Evolutionary conservation across 148 eudicot genomes (phyloP), one percentile per base, ranked within the genome.

Genomic region (Selenicereus undatus): DNA sequence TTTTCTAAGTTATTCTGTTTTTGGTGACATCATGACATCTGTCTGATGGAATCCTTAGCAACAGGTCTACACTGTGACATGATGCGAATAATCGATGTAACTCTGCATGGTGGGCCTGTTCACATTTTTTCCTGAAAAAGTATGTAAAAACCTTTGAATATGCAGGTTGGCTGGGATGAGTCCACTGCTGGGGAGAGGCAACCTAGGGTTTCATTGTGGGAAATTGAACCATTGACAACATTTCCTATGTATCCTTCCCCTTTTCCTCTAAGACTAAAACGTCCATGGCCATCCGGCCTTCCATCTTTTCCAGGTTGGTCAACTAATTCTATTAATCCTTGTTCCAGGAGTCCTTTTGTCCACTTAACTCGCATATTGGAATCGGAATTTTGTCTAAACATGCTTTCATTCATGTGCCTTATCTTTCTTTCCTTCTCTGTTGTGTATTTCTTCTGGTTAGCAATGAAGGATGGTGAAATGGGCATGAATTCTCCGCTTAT

Each of bases 161-260:
- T 81, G 75, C 83, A 94, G 98, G 98, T 94, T 84, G 97, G 94
- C 12, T 93, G 97, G 97, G 97, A 93, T 84, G 97, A 93, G 76
- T 91, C 94, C 71, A 91, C 94, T 24, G 93, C 93, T 1, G 97
- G 94, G 68, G 97, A 93, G 81, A 89, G 93, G 81, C 97, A 90
- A 76, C 97, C 94, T 22, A 82, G 97, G 79, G 97, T 91, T 74
- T 91, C 93, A 52, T 79, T 91, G 81, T 93, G 97, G 97, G 97
- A 93, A 71, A 93, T 93, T 78, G 97, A 93, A 80, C 97, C 97
- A 9, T 84, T 93, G 78, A 90, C 97, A 35, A 91, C 97, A 39
- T 93, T 93, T 81, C 97, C 97, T 9, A 93, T 93, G 94, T 93
- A 93, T 72, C 94, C 93, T 62, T 91, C 97, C 65, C 94, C 91